Evolutionary conservation across 352 stramenopile species (phyloP), one percentile per base, ranked within the genome.

Genomic region (Pythium diclinum): DNA sequence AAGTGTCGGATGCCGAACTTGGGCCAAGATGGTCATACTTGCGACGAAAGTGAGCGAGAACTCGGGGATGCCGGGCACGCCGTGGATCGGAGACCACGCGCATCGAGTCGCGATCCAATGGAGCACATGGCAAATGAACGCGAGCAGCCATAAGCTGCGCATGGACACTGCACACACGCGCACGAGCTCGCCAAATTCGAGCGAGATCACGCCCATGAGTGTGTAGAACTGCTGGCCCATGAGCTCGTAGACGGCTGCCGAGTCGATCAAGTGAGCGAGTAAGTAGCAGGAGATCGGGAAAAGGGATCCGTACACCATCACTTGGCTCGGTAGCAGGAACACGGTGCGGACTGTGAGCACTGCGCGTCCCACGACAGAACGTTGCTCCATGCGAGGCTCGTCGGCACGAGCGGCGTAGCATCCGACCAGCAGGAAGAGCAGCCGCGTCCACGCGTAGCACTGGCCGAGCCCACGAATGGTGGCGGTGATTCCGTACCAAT

Each of bases 21-120:
- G 72, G 0, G 71, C 68, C 0, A 69, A 42, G 34, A 79, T 67
- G 0, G 63, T 79, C 21, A 74, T 34, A 38, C 61, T 69, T 21
- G 68, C 72, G 4, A 84, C 66, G 1, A 65, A 61, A 25, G 63
- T 77, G 16, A 84, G 34, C 11, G 72, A 65, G 21, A 81, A 76
- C 21, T 79, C 74, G 10, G 47, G 58, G n/a, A 64, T 42, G 0
- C 58, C 58, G n/a, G 47, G 58, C 13, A 52, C 21, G 23, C 58
- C 58, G 17, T 49, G 21, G 30, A 38, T 58, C 1, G 58, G 33
- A 25, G 48, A 57, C 58, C 58, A 64, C 3, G 23, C 6, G 32
- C 44, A 48, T 2, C 56, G 42, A 1, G 54, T 71, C 10, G 32
- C 23, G 3, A 72, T 10, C 36, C 30, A 38, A 6, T 71, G 53